Evolutionary conservation across 1,284 basidiomycete species (phyloP).

Genomic region (Austropuccinia psidii): DNA sequence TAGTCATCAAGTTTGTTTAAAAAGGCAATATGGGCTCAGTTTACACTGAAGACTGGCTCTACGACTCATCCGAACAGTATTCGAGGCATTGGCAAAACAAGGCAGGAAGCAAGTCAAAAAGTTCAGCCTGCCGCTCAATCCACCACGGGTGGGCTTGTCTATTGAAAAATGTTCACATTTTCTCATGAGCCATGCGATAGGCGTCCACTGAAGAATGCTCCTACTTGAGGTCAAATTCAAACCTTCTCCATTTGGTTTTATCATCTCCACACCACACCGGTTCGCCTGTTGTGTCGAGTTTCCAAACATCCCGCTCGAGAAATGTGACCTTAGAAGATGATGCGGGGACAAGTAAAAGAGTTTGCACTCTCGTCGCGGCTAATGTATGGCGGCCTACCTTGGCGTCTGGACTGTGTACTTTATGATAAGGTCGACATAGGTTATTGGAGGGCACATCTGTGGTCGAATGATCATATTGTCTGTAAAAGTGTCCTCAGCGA

Average conservation of each 20-base stretch:
- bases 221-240: slow-evolving; percentile 11
- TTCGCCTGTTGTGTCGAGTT: background rate
- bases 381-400: background rate
- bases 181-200: background rate
- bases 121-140: no score
- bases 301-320: slow-evolving; percentile 13
- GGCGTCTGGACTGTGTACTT: background rate
- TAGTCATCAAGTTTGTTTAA: no score
- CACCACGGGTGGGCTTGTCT: no score
- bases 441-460: slow-evolving; percentile 4
- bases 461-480: background rate
- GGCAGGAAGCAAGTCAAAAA: no score
- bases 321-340: background rate
- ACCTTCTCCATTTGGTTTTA: slow-evolving; percentile 9
- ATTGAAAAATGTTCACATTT: no score
- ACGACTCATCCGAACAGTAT: no score
- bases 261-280: slow-evolving; percentile 24
- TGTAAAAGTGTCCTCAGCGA: background rate
- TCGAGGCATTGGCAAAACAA: no score
- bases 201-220: no score
- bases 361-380: slow-evolving; percentile 13
- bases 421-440: slow-evolving; percentile 17
- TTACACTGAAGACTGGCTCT: no score
- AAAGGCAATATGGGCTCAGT: no score
- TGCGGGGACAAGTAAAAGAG: background rate